Base-by-base conservation (phyloP, 202 grass and related monocot genomes). In the Setaria viridis region DNA sequence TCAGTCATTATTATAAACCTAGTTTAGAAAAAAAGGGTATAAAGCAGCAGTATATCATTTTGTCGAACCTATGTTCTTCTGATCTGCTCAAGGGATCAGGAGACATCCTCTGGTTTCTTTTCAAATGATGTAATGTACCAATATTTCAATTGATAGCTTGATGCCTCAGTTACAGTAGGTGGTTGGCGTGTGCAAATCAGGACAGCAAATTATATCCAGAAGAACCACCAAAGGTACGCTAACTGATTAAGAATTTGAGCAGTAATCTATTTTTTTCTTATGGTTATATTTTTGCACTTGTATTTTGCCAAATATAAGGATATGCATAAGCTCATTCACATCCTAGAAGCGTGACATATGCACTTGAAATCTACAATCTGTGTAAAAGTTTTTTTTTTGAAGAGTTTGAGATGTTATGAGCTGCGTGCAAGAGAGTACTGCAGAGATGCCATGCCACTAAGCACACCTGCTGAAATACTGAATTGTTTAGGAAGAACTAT, bases 201-300 rank as follows among this genome's bases (percentile, higher is more conserved):
- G 13, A 41, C 41, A 20, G 6, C 5, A 4, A 37, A 58, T 45
- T 49, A 67, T 50, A 74, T 45, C 32, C 7, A 42, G 20, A 84
- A 68, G 25, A 97, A 91, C 95, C 95, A 72, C 95, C 95, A 15
- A 97, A 94, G 92, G 95, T 97, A 93, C n/a, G 14, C 8, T 17
- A 51, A 4, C 37, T 2, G 33, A 55, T 33, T 56, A 29, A 77
- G 5, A 11, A 42, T 76, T 72, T 78, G 13, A 41, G 12, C 39
- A 82, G 17, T 59, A 8, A 45, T 76, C 20, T 45, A 58, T 58
- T 21, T 41, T 35, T 35, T 35, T 35, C 35, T 62, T 13, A 14
- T 74, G 5, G 11, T 63, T 39, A 17, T 60, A 53, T 19, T 19
- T 84, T 50, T 7, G 5, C 0, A 4, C 55, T 12, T 62, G 13